These are phyloP conservation scores for Fusarium buharicum DNA, from an alignment of 2,329 filamentous ascomycete genomes.

Conservation along the genomic window DNA sequence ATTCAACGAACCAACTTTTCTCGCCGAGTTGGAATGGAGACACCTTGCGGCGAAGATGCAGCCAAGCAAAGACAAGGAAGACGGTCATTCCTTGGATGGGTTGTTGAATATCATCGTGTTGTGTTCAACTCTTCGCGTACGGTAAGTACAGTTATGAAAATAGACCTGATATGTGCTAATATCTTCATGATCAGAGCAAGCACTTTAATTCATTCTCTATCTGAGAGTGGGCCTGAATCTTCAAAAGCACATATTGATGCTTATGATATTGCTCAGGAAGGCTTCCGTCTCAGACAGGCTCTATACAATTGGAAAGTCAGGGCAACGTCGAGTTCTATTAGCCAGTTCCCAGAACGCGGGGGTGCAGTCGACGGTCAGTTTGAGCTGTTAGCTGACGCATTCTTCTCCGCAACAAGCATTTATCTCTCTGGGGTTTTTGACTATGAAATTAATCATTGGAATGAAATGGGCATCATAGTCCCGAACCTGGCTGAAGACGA, in stretches of 20 bases:
- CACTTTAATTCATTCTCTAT: not conserved
- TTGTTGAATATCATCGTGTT: conserved; percentile 48
- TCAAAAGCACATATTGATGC: not conserved
- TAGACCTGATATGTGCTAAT: not conserved
- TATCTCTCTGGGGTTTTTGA: conserved; percentile 53
- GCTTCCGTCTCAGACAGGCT: conserved; percentile 32
- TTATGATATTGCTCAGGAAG: conserved; percentile 29
- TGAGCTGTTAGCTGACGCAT: conserved; percentile 37
- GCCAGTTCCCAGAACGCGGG: fast-evolving
- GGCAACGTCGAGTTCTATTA: fast-evolving
- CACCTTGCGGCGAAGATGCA: conserved; percentile 1
- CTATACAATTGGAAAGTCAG: conserved; percentile 27
- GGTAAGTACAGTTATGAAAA: conserved; percentile 38
- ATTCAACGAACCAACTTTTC: conserved; percentile 46
- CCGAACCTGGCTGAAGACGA: conserved; percentile 38
- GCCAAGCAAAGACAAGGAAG: fast-evolving
- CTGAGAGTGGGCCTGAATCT: fast-evolving
- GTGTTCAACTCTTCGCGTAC: conserved; percentile 47
- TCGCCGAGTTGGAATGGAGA: conserved; percentile 42
- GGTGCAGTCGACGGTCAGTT: conserved; percentile 10
- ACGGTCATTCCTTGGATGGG: conserved; percentile 24
- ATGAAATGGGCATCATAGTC: conserved; percentile 29
- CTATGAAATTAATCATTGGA: conserved; percentile 50
- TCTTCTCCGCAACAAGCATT: conserved; percentile 50
- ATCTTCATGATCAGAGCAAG: not conserved